Evolutionary conservation across 352 stramenopile genomes (phyloP).

Genomic region (Pythium folliculosum): DNA sequence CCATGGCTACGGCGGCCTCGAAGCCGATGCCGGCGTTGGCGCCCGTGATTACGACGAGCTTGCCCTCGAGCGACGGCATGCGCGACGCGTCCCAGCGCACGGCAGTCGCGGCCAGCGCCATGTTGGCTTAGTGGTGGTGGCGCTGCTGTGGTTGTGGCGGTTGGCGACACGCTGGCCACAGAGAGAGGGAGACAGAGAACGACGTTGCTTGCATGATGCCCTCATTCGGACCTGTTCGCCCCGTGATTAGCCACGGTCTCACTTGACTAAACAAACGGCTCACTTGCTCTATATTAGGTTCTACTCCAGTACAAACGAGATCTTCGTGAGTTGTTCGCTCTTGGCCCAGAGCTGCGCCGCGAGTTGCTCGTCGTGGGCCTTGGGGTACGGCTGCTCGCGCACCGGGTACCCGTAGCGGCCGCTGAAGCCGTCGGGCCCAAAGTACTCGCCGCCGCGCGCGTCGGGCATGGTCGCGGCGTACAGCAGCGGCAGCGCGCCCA

Average conservation of each 20-base stretch:
- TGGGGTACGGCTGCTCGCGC: constrained; percentile 2
- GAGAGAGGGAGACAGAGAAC: neutral
- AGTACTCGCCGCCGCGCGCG: constrained; percentile 14
- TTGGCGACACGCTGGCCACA: neutral
- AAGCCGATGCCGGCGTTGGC: constrained; percentile 88
- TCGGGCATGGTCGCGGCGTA: constrained; percentile 14
- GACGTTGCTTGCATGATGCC: constrained; percentile 1
- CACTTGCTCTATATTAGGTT: neutral
- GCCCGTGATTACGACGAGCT: constrained; percentile 82
- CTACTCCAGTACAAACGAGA: constrained; percentile 20
- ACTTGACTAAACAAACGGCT: neutral
- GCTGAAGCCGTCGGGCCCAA: constrained; percentile 5
- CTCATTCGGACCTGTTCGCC: too few relatives aligned
- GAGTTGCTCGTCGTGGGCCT: neutral
- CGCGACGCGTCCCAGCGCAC: constrained; percentile 22
- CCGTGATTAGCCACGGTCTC: constrained; percentile 4
- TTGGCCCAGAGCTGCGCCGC: constrained; percentile 26
- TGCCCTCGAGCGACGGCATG: constrained; percentile 45
- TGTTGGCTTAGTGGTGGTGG: neutral
- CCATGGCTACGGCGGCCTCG: constrained; percentile 61
- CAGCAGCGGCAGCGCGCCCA: constrained; percentile 18
- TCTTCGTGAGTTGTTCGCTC: constrained; percentile 25
- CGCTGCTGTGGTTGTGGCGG: neutral
- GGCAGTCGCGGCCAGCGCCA: constrained; percentile 5
- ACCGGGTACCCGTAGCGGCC: constrained; percentile 13